Evolutionary conservation across 2,329 filamentous ascomycete genomes (phyloP).

Genomic region (Pseudogymnoascus sp.): DNA sequence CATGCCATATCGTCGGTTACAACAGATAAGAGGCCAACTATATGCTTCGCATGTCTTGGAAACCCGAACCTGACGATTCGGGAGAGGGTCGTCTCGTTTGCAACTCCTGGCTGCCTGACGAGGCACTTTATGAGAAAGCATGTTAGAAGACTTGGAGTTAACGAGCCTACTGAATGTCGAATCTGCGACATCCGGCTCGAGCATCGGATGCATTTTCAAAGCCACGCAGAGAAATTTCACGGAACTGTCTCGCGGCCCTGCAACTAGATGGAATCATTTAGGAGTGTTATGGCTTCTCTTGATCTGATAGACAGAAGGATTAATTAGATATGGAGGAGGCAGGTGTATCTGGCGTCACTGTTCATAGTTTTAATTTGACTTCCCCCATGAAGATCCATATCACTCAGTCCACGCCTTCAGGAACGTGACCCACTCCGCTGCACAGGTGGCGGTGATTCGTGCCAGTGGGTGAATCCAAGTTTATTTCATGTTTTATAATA

Average conservation of each 20-base stretch:
- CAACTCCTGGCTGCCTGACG: background rate
- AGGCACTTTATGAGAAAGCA: conserved; percentile 10
- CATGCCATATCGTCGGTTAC: conserved; percentile 13
- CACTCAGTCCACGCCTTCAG: background rate
- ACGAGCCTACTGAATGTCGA: background rate
- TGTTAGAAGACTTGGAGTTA: background rate
- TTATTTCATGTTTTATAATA: background rate
- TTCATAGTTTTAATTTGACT: background rate
- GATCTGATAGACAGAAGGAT: background rate
- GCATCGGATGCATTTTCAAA: background rate
- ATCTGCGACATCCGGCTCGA: background rate
- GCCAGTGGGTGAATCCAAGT: background rate
- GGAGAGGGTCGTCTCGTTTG: conserved; percentile 4
- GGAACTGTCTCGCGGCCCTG: background rate
- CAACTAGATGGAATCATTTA: background rate
- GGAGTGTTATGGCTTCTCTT: background rate
- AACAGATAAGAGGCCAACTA: conserved; percentile 14
- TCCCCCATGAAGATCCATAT: background rate
- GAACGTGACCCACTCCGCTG: background rate
- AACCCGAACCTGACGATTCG: background rate
- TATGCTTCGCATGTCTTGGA: background rate
- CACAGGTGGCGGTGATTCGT: background rate
- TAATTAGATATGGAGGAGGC: background rate
- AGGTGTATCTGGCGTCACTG: background rate
- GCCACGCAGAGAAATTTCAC: conserved; percentile 8